A percentile compares a stretch with the other conserved stretches of the same genome.
These are phyloP conservation scores for Litchi chinensis DNA, from an alignment of 345 rosid species.

Conservation along the genomic window DNA sequence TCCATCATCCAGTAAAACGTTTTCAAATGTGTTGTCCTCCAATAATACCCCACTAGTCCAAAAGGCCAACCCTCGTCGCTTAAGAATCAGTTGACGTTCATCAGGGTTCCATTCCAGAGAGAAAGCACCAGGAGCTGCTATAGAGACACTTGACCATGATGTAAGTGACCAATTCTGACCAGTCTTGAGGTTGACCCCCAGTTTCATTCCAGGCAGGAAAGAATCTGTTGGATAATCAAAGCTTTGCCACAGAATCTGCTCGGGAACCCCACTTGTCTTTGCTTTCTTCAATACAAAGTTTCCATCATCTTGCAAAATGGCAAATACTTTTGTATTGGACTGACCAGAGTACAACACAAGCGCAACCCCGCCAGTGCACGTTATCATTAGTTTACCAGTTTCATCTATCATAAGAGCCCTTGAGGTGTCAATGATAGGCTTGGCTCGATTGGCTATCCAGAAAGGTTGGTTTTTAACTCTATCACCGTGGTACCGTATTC, in stretches of 20 bases:
- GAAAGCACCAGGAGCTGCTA: background rate
- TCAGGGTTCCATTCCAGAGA: background rate
- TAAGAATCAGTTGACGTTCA: background rate
- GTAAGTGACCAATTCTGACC: background rate
- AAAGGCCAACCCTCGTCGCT: background rate
- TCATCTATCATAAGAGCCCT: background rate
- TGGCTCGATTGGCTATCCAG: constrained; percentile 1
- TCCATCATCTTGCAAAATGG: constrained; percentile 5
- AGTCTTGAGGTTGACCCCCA: background rate
- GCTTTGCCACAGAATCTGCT: background rate
- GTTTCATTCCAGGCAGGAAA: background rate
- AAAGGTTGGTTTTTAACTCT: background rate
- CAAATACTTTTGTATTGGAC: background rate
- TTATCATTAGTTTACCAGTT: background rate
- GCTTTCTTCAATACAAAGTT: constrained; percentile 9
- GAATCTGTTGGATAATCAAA: background rate
- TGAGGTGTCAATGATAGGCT: background rate
- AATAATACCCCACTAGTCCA: background rate
- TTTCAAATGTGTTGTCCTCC: background rate
- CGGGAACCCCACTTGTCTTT: background rate
- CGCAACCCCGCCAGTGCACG: background rate
- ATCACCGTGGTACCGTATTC: background rate
- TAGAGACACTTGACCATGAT: background rate
- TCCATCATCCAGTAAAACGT: background rate
- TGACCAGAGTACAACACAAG: background rate